Evolutionary conservation across 352 stramenopile genomes (phyloP), one percentile per base, ranked within the genome.

Genomic region (Aphanomyces euteiches): DNA sequence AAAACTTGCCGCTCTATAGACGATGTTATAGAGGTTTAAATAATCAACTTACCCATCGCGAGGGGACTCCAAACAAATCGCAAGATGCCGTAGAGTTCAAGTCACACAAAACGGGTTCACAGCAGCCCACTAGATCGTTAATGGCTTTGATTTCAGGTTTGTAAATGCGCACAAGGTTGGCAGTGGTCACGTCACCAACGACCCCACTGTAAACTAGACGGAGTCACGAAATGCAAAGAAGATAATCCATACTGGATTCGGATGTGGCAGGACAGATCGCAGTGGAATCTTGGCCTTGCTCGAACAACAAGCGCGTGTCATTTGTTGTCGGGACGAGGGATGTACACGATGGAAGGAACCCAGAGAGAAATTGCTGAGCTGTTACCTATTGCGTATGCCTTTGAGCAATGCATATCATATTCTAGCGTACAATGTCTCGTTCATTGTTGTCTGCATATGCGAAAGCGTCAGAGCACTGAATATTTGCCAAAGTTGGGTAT

Each of bases 391-490:
- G 13, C n/a, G 54, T 28, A 61, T 28, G 12, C 19, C 36, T 36
- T 43, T 28, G 28, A 28, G 28, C 28, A 28, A 63, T 65, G 43
- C 10, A 69, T 53, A 68, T n/a, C 15, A 63, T 36, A 68, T 15
- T 34, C n/a, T 41, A 12, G 36, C 78, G 40, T 78, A 90, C 84
- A 56, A 89, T 88, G 72, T 92, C 84, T 1, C 84, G 82, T 66
- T 92, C 80, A 65, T 90, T 92, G 56, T 79, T 72, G 47, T 92
- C 84, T 13, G 84, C 82, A 57, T 90, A 92, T 0, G 82, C 79
- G 63, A 89, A 90, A 5, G 81, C 81, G 66, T 84, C 74, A 70
- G 82, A 92, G n/a, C 66, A 48, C 8, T 73, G 78, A 17, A 77
- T 73, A 8, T 86, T 75, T 58, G 90, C 67, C 60, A 92, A 88